Evolutionary conservation across 1,284 basidiomycete genomes (phyloP).

Genomic region (Ceratobasidium sp.): DNA sequence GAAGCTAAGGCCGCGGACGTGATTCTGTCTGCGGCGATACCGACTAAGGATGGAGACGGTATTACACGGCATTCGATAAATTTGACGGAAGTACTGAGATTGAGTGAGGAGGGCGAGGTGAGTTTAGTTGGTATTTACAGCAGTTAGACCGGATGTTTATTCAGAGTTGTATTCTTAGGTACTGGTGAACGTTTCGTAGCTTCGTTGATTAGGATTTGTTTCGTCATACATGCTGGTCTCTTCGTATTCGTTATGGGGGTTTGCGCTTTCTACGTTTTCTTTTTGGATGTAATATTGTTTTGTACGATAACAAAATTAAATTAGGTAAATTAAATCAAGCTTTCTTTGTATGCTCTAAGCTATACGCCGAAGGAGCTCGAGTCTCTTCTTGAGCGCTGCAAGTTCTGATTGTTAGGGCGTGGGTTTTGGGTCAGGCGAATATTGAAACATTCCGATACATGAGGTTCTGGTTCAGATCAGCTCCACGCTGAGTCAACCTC

Average conservation of each 20-base stretch:
- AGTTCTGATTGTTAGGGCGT: too few relatives aligned
- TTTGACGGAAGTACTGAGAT: constrained; percentile 1
- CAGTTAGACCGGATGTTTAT: neutral
- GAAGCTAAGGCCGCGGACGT: constrained; percentile 10
- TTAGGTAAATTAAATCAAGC: too few relatives aligned
- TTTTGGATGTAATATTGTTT: neutral
- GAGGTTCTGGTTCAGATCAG: too few relatives aligned
- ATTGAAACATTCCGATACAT: too few relatives aligned
- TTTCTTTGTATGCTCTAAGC: too few relatives aligned
- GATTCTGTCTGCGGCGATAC: constrained; percentile 4
- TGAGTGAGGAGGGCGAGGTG: constrained; percentile 26
- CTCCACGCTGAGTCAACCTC: too few relatives aligned
- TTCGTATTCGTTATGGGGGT: neutral
- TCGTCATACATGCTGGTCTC: neutral
- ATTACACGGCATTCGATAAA: constrained; percentile 1
- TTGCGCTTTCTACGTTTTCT: neutral
- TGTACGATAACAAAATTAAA: too few relatives aligned
- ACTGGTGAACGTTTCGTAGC: constrained; percentile 5
- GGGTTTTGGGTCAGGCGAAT: too few relatives aligned
- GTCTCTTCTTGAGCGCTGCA: too few relatives aligned
- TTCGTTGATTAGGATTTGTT: neutral
- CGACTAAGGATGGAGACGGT: neutral
- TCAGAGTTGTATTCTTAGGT: neutral
- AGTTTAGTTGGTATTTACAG: neutral
- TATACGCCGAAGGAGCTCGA: too few relatives aligned